phyloP scores from a whole-genome alignment of 1,284 basidiomycete genomes.

The Peniophora sp. region DNA sequence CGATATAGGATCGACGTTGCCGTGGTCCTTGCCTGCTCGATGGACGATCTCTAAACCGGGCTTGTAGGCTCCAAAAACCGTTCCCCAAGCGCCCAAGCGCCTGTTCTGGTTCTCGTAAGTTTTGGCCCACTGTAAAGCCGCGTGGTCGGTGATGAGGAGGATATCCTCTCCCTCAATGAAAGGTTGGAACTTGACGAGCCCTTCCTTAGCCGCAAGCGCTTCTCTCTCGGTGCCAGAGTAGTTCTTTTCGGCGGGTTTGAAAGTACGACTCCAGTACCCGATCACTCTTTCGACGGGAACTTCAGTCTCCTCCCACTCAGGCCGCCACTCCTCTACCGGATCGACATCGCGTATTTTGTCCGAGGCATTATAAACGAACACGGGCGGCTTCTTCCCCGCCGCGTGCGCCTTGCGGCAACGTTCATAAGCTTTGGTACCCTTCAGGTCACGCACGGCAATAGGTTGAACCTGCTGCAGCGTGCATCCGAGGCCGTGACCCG shows the following conservation, averaged over 20 bases:
- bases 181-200: conserved; percentile 24
- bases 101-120: conserved; percentile 26
- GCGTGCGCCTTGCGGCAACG: too few relatives aligned
- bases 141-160: conserved; percentile 24
- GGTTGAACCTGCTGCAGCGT: conserved; percentile 31
- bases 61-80: conserved; percentile 20
- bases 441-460: conserved; percentile 22
- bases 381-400: too few relatives aligned
- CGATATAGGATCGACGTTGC: conserved; percentile 20
- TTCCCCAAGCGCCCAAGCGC: conserved; percentile 17
- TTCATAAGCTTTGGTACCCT: conserved; percentile 23
- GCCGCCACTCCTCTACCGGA: too few relatives aligned
- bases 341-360: too few relatives aligned
- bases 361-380: too few relatives aligned
- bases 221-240: conserved; percentile 29
- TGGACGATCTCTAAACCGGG: conserved; percentile 15
- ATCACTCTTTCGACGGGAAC: conserved; percentile 27
- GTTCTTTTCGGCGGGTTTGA: conserved; percentile 23
- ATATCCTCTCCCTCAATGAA: conserved; percentile 24
- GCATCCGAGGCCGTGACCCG: conserved; percentile 23
- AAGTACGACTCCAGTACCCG: conserved; percentile 23
- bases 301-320: conserved; percentile 17
- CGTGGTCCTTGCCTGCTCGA: conserved; percentile 13
- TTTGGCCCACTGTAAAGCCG: conserved; percentile 24
- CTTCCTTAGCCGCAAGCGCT: conserved; percentile 26